Conservation (phyloP, 495 filamentous ascomycete species). For the Penicillium alfredii region DNA sequence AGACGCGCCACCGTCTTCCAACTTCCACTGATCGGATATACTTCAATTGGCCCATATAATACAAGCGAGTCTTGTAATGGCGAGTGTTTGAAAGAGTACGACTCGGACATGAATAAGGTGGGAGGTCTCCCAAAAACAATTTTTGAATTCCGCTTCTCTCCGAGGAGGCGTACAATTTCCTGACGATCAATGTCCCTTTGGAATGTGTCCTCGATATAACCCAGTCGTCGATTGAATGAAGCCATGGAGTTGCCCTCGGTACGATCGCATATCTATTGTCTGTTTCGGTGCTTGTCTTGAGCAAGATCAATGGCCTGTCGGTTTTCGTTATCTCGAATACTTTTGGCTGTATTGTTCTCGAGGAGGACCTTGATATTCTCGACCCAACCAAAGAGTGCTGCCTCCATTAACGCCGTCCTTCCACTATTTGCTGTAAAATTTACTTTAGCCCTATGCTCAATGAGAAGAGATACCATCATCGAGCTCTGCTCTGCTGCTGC, state of each 20-base stretch:
- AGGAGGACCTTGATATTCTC: slow-evolving; percentile 12
- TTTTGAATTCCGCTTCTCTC: slow-evolving; percentile 6
- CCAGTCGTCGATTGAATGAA: slow-evolving; percentile 3
- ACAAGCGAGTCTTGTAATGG: slow-evolving; percentile 5
- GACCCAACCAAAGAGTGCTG: slow-evolving; percentile 5
- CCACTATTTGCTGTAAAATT: slow-evolving; percentile 5
- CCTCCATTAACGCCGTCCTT: slow-evolving; percentile 13
- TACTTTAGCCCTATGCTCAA: slow-evolving; percentile 5
- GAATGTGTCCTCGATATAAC: slow-evolving; percentile 7
- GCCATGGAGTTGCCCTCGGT: slow-evolving; percentile 1
- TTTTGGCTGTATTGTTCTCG: slow-evolving; percentile 1
- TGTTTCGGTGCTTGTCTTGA: slow-evolving; percentile 2
- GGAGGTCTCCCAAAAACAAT: slow-evolving; percentile 7
- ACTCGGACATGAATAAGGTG: background rate
- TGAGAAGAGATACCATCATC: slow-evolving; percentile 6
- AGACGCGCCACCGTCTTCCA: slow-evolving; percentile 8
- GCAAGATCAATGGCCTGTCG: slow-evolving; percentile 8
- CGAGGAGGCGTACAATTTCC: slow-evolving; percentile 11
- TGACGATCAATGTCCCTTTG: slow-evolving; percentile 7
- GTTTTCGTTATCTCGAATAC: slow-evolving; percentile 8
- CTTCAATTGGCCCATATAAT: slow-evolving; percentile 6
- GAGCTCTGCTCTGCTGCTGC: slow-evolving; percentile 2
- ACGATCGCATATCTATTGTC: slow-evolving; percentile 9
- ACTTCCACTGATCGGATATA: slow-evolving; percentile 2
- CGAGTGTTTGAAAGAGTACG: slow-evolving; percentile 5